phyloP scores from a whole-genome alignment of 768 basidiomycete genomes.

The Tulasnella calospora region DNA sequence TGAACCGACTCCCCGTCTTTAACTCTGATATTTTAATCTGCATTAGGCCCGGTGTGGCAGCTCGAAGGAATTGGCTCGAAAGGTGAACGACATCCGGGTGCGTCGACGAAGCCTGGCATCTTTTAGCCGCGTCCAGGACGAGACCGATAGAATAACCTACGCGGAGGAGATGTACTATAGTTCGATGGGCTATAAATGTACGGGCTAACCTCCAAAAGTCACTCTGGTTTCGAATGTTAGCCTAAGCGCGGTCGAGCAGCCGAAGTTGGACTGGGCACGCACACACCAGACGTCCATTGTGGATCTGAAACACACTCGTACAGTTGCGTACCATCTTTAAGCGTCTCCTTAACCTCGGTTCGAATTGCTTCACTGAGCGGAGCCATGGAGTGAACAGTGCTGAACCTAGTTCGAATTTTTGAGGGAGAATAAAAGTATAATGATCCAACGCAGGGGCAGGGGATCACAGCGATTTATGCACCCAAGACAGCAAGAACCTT shows the following conservation, averaged over 20 bases:
- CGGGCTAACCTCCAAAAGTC: background rate
- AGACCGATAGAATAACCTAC: background rate
- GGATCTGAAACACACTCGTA: conserved; percentile 12
- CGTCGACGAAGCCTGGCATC: background rate
- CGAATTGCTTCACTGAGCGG: too few relatives aligned
- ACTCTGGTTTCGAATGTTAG: background rate
- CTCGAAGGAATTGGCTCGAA: conserved; percentile 13
- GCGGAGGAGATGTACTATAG: background rate
- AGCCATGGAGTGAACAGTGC: background rate
- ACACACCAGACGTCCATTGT: conserved; percentile 2
- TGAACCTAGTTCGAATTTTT: too few relatives aligned
- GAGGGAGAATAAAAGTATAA: background rate
- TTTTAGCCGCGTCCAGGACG: background rate
- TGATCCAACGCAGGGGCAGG: background rate
- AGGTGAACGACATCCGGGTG: conserved; percentile 1
- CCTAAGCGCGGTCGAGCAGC: background rate
- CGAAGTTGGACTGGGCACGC: background rate
- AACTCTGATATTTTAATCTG: background rate
- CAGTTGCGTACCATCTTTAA: background rate
- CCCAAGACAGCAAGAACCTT: background rate
- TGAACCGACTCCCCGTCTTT: background rate
- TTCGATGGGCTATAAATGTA: background rate
- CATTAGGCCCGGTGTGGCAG: background rate
- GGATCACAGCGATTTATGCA: too few relatives aligned
- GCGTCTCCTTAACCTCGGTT: background rate